Percentiles rank a stretch among this genome's conserved stretches.
Conservation (phyloP, 129 eudicot genomes). For the Erigeron canadensis region DNA sequence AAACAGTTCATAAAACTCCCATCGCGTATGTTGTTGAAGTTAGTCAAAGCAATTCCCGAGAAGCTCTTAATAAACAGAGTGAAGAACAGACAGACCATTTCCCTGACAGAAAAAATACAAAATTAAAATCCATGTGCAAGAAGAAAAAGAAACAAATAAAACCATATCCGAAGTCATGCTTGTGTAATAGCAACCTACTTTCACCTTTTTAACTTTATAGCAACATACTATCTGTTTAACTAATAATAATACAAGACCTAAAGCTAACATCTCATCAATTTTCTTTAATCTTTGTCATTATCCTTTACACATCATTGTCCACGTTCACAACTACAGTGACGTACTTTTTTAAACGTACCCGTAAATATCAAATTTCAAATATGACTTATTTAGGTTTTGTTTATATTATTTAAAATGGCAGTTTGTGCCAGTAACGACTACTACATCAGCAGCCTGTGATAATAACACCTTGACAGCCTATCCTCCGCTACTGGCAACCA, state of each 20-base stretch:
- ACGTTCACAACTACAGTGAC: no score
- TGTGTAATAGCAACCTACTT: background rate
- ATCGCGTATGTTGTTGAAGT: slow-evolving; percentile 23
- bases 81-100: slow-evolving; percentile 70
- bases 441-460: no score
- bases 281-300: no score
- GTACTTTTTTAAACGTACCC: no score
- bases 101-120: slow-evolving; percentile 45
- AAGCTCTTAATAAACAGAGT: slow-evolving; percentile 49
- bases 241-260: background rate
- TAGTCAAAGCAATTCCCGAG: slow-evolving; percentile 34
- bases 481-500: no score
- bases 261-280: no score
- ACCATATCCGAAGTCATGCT: background rate
- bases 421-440: no score
- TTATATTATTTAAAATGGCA: no score
- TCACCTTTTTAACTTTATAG: background rate
- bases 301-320: no score
- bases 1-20: slow-evolving; percentile 27
- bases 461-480: no score
- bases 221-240: background rate
- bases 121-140: slow-evolving; percentile 1
- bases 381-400: no score
- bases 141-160: slow-evolving; percentile 1
- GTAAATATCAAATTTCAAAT: no score